Conservation (phyloP, 495 filamentous ascomycete species). For the Daldinia bambusicola region DNA sequence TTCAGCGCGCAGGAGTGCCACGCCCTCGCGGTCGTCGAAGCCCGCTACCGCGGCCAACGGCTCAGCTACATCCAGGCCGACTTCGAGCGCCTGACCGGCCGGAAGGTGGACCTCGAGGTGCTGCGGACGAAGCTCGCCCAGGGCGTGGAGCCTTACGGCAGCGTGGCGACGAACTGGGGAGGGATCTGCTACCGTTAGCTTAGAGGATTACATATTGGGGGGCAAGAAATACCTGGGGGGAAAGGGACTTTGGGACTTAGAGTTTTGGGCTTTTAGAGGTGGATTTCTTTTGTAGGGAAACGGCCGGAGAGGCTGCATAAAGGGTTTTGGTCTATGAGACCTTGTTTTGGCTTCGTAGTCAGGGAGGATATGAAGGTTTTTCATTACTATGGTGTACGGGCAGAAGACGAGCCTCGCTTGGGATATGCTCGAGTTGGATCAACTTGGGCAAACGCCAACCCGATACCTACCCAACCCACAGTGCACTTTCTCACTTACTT, state of each 20-base stretch:
- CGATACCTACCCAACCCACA: not conserved
- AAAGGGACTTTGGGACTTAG: too few species aligned
- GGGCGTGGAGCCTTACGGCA: not conserved
- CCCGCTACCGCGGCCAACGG: slow-evolving; percentile 39
- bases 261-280: not conserved
- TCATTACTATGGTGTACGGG: not conserved
- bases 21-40: slow-evolving; percentile 46
- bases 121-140: slow-evolving; percentile 17
- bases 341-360: not conserved
- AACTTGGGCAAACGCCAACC: not conserved
- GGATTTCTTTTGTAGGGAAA: not conserved
- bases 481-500: not conserved
- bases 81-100: slow-evolving; percentile 52
- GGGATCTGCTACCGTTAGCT: not conserved
- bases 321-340: not conserved
- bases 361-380: not conserved
- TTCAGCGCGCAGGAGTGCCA: slow-evolving; percentile 47
- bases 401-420: not conserved
- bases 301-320: not conserved
- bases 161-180: not conserved
- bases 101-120: slow-evolving; percentile 45
- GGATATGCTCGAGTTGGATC: not conserved
- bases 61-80: slow-evolving; percentile 49
- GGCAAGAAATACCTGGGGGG: too few species aligned
- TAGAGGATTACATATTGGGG: too few species aligned